These are phyloP conservation scores for Steccherinum ochraceum DNA, from an alignment of 768 basidiomycete genomes.

Conservation along the genomic window DNA sequence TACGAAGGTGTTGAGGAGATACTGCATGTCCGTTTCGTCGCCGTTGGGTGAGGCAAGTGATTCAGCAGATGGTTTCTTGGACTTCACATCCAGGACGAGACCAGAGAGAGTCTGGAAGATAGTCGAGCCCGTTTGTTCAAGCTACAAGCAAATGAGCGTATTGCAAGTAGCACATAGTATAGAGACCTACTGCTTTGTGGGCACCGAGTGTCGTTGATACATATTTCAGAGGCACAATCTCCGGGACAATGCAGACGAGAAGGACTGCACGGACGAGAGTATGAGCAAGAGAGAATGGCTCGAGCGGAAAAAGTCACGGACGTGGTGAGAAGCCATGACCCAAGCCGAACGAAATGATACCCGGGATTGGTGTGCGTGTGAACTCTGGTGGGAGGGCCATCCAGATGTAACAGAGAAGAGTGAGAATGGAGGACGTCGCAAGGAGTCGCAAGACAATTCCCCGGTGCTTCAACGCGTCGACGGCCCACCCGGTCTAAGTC, in stretches of 20 bases:
- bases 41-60: conserved; percentile 5
- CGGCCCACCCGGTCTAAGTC: conserved; percentile 53
- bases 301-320: too few relatives aligned
- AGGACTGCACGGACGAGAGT: conserved; percentile 44
- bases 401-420: conserved; percentile 61
- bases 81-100: conserved; percentile 49
- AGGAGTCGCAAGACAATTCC: conserved; percentile 55
- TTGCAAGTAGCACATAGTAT: neutral
- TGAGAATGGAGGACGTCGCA: conserved; percentile 50
- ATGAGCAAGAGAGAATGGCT: conserved; percentile 1
- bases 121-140: conserved; percentile 71
- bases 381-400: conserved; percentile 50
- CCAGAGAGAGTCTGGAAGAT: conserved; percentile 72
- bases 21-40: conserved; percentile 31
- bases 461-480: conserved; percentile 53
- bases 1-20: conserved; percentile 52
- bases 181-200: conserved; percentile 61
- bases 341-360: conserved; percentile 52
- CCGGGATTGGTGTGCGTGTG: conserved; percentile 57
- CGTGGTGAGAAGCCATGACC: conserved; percentile 72
- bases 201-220: conserved; percentile 74
- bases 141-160: conserved; percentile 29
- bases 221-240: conserved; percentile 63
- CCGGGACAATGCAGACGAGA: conserved; percentile 68
- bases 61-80: conserved; percentile 17